phyloP scores from a whole-genome alignment of 1,139 yeast genomes.

The Sugiyamaella castrensis region DNA sequence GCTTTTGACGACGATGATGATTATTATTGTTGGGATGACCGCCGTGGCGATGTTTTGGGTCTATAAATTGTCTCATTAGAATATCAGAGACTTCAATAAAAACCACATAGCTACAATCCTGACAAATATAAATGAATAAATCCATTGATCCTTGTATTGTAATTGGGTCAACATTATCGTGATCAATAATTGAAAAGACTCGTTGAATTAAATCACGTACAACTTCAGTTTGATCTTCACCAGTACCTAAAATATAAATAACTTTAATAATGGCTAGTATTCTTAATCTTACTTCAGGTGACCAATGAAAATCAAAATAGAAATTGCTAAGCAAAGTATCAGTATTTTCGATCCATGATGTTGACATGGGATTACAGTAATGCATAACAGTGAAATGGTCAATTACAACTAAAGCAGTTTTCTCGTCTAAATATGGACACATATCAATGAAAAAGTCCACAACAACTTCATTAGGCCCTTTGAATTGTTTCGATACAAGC shows the following conservation, averaged over 20 bases:
- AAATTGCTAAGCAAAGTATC: conserved; percentile 47
- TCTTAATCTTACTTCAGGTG: conserved; percentile 41
- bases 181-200: conserved; percentile 22
- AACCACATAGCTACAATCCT: conserved; percentile 17
- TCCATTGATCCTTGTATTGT: conserved; percentile 42
- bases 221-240: conserved; percentile 21
- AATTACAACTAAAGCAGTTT: conserved; percentile 44
- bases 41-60: neutral
- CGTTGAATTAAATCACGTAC: conserved; percentile 22
- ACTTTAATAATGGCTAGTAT: conserved; percentile 47
- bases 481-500: conserved; percentile 29
- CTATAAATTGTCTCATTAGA: conserved; percentile 20
- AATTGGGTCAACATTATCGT: conserved; percentile 33
- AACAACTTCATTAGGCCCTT: conserved; percentile 47
- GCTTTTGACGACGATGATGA: conserved; percentile 4
- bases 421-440: conserved; percentile 41
- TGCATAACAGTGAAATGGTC: conserved; percentile 49
- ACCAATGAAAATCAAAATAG: conserved; percentile 38
- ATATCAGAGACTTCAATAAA: conserved; percentile 17
- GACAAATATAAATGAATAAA: conserved; percentile 21
- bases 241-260: conserved; percentile 34
- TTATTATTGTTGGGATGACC: neutral
- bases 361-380: conserved; percentile 52
- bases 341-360: conserved; percentile 53
- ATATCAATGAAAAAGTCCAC: conserved; percentile 46